A percentile compares a stretch with the other conserved stretches of the same genome.
These are phyloP conservation scores for Coffea eugenioides DNA, from an alignment of 257 asterid genomes.

Conservation along the genomic window DNA sequence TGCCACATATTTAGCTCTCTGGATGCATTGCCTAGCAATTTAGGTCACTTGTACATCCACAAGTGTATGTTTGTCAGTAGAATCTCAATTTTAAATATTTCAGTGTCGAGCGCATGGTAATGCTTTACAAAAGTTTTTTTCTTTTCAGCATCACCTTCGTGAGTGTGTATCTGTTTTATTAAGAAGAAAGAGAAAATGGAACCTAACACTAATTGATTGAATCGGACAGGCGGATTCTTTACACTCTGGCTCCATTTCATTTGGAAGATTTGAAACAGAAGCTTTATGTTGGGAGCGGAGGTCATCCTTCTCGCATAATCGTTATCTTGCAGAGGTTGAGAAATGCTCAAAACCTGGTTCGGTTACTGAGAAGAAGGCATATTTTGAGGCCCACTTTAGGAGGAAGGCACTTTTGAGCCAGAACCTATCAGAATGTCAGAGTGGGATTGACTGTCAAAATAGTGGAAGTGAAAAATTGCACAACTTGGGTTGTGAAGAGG, in stretches of 20 bases:
- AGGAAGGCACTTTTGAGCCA: slow-evolving; percentile 48
- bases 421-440: slow-evolving; percentile 38
- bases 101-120: neutral
- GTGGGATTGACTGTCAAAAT: slow-evolving; percentile 32
- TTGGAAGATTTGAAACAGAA: slow-evolving; percentile 77
- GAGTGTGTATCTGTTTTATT: neutral
- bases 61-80: neutral
- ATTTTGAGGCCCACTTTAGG: slow-evolving; percentile 78
- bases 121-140: neutral
- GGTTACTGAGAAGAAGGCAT: slow-evolving; percentile 79
- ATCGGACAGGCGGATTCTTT: slow-evolving; percentile 56
- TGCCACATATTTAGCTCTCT: no score
- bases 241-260: slow-evolving; percentile 78
- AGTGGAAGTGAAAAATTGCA: slow-evolving; percentile 40
- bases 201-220: slow-evolving; percentile 5
- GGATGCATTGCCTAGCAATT: neutral
- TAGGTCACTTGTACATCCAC: neutral
- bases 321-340: slow-evolving; percentile 87
- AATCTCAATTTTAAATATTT: neutral
- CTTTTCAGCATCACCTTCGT: neutral
- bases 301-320: slow-evolving; percentile 78
- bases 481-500: slow-evolving; percentile 32
- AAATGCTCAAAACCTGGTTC: slow-evolving; percentile 82
- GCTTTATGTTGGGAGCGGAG: slow-evolving; percentile 83
- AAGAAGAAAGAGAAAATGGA: neutral